phyloP scores from a whole-genome alignment of 306 rosid species.

The Castanea sativa region DNA sequence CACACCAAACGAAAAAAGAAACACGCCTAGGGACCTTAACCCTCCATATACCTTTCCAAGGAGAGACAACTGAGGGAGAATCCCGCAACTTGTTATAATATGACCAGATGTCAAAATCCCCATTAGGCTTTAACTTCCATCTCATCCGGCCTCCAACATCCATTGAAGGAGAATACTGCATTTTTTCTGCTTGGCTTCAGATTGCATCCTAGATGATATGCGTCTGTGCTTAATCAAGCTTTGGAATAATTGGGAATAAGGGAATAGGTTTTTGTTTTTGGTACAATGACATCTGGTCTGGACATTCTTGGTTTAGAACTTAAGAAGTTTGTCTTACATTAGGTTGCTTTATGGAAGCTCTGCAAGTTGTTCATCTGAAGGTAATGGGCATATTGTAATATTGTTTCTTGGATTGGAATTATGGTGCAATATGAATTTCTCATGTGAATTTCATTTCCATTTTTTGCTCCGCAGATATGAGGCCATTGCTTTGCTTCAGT shows the following conservation, averaged over 20 bases:
- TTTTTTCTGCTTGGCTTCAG: neutral
- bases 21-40: too few relatives aligned
- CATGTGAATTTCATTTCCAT: conserved; percentile 13
- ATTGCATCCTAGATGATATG: neutral
- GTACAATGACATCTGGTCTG: neutral
- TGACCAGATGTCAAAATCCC: too few relatives aligned
- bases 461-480: conserved; percentile 59
- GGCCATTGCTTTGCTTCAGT: conserved; percentile 74
- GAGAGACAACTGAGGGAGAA: too few relatives aligned
- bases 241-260: neutral
- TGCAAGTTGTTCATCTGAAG: conserved; percentile 47
- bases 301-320: conserved; percentile 14
- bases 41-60: too few relatives aligned
- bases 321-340: conserved; percentile 27
- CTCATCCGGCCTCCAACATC: too few relatives aligned
- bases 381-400: conserved; percentile 36
- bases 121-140: too few relatives aligned
- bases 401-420: conserved; percentile 18
- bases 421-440: conserved; percentile 13
- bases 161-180: neutral
- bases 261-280: neutral
- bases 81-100: too few relatives aligned
- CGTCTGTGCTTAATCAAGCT: neutral
- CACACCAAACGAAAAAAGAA: too few relatives aligned
- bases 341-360: conserved; percentile 93